Conservation (phyloP, 768 basidiomycete species). For the Epithele typhae region DNA sequence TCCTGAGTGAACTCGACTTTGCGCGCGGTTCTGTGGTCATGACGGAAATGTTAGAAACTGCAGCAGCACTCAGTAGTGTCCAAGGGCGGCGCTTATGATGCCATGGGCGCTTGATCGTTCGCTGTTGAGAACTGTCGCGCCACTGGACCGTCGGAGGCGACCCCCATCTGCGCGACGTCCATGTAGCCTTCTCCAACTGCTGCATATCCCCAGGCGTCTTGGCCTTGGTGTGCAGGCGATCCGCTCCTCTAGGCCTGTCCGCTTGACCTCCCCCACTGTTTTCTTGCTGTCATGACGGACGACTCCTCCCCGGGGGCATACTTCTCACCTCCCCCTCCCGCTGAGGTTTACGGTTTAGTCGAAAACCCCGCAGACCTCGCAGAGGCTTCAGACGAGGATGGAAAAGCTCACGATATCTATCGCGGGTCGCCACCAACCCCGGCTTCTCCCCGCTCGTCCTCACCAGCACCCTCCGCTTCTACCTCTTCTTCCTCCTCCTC, state of each 20-base stretch:
- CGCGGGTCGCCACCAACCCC: conserved; percentile 40
- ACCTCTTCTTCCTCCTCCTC: conserved; percentile 35
- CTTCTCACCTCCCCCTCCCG: conserved; percentile 4
- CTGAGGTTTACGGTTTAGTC: conserved; percentile 12
- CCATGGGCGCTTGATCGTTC: too few relatives aligned
- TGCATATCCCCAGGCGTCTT: not conserved
- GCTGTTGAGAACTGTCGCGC: too few relatives aligned
- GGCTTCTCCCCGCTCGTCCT: conserved; percentile 20
- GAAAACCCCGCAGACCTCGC: conserved; percentile 5
- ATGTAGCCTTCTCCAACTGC: conserved; percentile 10
- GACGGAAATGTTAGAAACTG: too few relatives aligned
- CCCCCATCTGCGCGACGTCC: conserved; percentile 1
- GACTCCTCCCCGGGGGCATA: conserved; percentile 3
- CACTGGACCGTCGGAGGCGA: conserved; percentile 1
- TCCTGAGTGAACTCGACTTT: too few relatives aligned
- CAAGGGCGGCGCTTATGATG: too few relatives aligned
- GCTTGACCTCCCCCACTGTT: not conserved
- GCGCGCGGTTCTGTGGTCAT: too few relatives aligned
- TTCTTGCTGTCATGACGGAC: conserved; percentile 5
- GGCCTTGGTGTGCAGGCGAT: conserved; percentile 10
- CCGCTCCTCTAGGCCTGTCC: not conserved
- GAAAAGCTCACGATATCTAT: conserved; percentile 52
- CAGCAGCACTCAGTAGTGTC: too few relatives aligned
- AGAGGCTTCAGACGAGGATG: conserved; percentile 11
- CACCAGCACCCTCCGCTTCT: conserved; percentile 22